Percentiles rank a stretch among this genome's conserved stretches.
Evolutionary conservation across 768 basidiomycete genomes (phyloP).

Genomic region (Termitomyces bulborhizus): DNA sequence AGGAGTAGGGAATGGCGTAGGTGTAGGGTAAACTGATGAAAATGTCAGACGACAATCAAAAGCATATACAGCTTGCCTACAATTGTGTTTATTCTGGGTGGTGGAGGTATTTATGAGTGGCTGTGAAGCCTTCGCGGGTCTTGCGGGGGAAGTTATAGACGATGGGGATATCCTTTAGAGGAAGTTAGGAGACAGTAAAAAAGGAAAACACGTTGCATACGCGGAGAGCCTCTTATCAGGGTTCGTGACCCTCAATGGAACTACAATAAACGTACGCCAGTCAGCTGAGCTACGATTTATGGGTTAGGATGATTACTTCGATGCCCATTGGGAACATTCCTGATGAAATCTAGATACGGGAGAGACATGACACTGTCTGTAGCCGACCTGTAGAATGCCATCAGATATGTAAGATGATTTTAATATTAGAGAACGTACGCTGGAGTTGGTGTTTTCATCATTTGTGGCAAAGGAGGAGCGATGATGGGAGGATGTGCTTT

Average conservation of each 20-base stretch:
- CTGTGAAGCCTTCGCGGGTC: not conserved
- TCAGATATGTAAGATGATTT: not conserved
- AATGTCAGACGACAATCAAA: not conserved
- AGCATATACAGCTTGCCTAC: not conserved
- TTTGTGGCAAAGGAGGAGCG: constrained; percentile 9
- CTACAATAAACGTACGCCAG: constrained; percentile 16
- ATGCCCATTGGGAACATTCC: constrained; percentile 41
- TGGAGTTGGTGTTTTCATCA: constrained; percentile 1
- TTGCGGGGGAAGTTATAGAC: not conserved
- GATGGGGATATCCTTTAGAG: constrained; percentile 8
- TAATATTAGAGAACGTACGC: constrained; percentile 5
- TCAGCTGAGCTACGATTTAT: not conserved
- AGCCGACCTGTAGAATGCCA: constrained; percentile 26
- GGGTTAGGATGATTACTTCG: constrained; percentile 26
- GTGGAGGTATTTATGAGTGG: not conserved
- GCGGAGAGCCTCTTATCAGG: constrained; percentile 32
- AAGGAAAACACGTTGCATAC: constrained; percentile 17
- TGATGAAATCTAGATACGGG: constrained; percentile 40
- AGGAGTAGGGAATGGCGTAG: constrained; percentile 2
- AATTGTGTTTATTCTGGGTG: not conserved
- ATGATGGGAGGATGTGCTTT: constrained; percentile 13
- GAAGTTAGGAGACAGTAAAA: not conserved
- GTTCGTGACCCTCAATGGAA: constrained; percentile 32
- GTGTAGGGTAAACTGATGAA: not conserved
- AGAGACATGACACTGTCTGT: constrained; percentile 43